phyloP scores from a whole-genome alignment of 495 filamentous ascomycete genomes.

The Lepidopterella palustris region DNA sequence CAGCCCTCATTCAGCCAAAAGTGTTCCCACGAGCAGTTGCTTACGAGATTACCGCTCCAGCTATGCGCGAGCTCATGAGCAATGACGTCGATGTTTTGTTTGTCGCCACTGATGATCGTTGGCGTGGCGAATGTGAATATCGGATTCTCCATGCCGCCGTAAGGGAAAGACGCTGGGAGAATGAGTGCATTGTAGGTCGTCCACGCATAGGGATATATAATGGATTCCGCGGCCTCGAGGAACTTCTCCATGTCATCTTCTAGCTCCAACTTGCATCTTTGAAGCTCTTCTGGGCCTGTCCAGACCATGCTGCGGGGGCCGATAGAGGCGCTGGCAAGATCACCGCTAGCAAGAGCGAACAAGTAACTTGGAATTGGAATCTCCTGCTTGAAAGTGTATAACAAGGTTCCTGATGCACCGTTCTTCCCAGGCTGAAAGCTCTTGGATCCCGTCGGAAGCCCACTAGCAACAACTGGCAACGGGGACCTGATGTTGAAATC shows the following conservation, averaged over 20 bases:
- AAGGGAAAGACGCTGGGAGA: constrained; percentile 84
- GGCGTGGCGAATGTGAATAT: constrained; percentile 91
- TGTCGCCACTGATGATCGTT: constrained; percentile 84
- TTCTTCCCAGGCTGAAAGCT: constrained; percentile 43
- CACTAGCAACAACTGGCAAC: constrained; percentile 81
- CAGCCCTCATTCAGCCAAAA: constrained; percentile 98
- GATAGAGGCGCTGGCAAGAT: constrained; percentile 76
- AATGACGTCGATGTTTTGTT: constrained; percentile 93
- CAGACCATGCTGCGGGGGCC: constrained; percentile 78
- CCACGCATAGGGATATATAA: constrained; percentile 87
- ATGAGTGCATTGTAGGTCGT: constrained; percentile 91
- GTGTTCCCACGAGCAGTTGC: constrained; percentile 88
- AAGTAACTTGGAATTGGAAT: constrained; percentile 93
- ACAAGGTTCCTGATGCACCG: constrained; percentile 45
- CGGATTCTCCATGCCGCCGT: constrained; percentile 90
- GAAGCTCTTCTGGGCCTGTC: constrained; percentile 79
- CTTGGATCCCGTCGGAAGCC: constrained; percentile 56
- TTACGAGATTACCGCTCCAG: constrained; percentile 83
- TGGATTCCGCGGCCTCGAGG: constrained; percentile 77
- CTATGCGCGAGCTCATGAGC: constrained; percentile 71
- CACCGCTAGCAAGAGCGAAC: constrained; percentile 83
- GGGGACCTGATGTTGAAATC: constrained; percentile 81
- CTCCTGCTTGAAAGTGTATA: constrained; percentile 79
- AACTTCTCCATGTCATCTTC: constrained; percentile 86
- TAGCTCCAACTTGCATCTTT: constrained; percentile 80